Conservation (phyloP, 139 green algal genomes). For the Haematococcus lacustris region DNA sequence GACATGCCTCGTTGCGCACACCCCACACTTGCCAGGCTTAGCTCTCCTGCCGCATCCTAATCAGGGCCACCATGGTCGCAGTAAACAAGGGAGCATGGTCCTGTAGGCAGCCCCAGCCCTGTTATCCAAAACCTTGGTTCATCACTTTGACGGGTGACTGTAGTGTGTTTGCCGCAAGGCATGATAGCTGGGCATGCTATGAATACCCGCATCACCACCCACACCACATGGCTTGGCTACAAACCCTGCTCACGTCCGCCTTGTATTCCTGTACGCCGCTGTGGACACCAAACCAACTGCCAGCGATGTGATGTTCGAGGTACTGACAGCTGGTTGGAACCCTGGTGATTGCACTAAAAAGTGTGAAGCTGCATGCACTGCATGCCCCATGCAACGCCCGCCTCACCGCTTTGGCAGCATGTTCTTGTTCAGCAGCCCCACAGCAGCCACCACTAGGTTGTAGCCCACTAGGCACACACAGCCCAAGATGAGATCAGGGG, state of each 20-base stretch:
- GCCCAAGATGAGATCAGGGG: slow-evolving; percentile 51
- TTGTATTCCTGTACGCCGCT: too few relatives aligned
- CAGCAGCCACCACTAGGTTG: slow-evolving; percentile 42
- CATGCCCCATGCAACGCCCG: not conserved
- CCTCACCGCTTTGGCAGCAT: slow-evolving; percentile 1
- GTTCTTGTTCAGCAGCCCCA: slow-evolving; percentile 37
- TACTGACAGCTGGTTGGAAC: too few relatives aligned
- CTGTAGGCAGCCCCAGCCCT: not conserved
- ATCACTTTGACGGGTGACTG: not conserved
- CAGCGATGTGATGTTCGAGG: too few relatives aligned
- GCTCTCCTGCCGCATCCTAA: not conserved
- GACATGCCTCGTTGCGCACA: not conserved
- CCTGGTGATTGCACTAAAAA: too few relatives aligned
- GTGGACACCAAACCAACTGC: too few relatives aligned
- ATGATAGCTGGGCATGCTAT: too few relatives aligned
- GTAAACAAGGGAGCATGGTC: not conserved
- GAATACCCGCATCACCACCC: too few relatives aligned
- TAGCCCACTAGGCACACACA: slow-evolving; percentile 51
- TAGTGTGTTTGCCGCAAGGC: not conserved
- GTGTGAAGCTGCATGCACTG: too few relatives aligned
- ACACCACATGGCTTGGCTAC: not conserved
- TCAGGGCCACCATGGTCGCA: not conserved
- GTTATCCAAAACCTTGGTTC: not conserved
- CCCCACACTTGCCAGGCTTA: not conserved
- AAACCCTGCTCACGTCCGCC: not conserved